These are phyloP conservation scores for Microdochium nivale DNA, from an alignment of 2,329 filamentous ascomycete genomes.

Conservation along the genomic window DNA sequence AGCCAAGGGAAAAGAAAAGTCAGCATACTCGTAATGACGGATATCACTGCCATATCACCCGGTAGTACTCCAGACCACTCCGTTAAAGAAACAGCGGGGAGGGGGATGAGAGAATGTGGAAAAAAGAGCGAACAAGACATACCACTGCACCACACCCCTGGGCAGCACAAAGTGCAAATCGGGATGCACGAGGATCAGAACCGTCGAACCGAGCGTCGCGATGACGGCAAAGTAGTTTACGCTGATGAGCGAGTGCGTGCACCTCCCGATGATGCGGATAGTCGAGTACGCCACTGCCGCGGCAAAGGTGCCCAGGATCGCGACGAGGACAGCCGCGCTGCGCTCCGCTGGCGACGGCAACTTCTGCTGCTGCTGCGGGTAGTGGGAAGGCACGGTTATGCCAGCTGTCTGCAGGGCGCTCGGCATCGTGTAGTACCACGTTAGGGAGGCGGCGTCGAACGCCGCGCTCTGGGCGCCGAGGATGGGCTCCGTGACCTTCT, in stretches of 20 bases:
- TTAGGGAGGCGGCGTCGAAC: neutral
- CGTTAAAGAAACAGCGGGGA: no score
- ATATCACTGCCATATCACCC: no score
- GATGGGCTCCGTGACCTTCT: constrained; percentile 5
- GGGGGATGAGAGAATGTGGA: no score
- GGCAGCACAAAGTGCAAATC: constrained; percentile 29
- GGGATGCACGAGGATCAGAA: constrained; percentile 44
- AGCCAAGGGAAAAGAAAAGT: constrained; percentile 15
- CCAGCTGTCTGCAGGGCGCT: constrained; percentile 2
- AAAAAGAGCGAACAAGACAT: neutral
- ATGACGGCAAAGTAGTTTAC: constrained; percentile 70
- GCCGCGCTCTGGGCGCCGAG: neutral
- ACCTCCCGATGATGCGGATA: constrained; percentile 66
- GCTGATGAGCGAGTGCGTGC: constrained; percentile 66
- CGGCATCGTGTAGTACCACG: neutral
- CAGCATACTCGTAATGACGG: no score
- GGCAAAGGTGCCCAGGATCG: constrained; percentile 61
- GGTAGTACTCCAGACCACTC: no score
- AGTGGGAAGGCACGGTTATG: no score
- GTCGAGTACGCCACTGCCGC: constrained; percentile 62
- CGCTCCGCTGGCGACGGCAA: constrained; percentile 7
- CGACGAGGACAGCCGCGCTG: constrained; percentile 36
- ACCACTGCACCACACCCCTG: constrained; percentile 35
- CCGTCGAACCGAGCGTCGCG: constrained; percentile 55
- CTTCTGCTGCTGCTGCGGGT: constrained; percentile 6